These are phyloP conservation scores for Venturia effusa DNA, from an alignment of 2,329 filamentous ascomycete genomes.

Conservation along the genomic window DNA sequence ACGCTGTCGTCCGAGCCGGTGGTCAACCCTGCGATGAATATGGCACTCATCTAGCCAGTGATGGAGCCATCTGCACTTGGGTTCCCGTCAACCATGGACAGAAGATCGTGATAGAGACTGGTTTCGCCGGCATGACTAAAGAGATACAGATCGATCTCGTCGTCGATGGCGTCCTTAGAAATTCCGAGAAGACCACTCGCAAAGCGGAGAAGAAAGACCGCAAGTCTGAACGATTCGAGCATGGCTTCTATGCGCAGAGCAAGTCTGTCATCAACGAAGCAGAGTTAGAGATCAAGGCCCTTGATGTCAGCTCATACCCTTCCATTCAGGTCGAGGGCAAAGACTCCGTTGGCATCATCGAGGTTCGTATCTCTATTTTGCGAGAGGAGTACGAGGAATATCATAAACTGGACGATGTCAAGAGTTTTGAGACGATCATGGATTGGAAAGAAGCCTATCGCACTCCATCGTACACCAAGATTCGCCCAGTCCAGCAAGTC, in stretches of 20 bases:
- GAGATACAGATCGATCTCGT: slow-evolving; percentile 24
- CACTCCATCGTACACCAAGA: slow-evolving; percentile 13
- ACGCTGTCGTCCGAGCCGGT: slow-evolving; percentile 19
- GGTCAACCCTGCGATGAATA: slow-evolving; percentile 23
- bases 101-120: slow-evolving; percentile 21
- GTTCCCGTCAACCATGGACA: slow-evolving; percentile 24
- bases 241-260: background rate
- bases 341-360: slow-evolving; percentile 22
- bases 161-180: slow-evolving; percentile 27
- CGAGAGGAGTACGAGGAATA: slow-evolving; percentile 17
- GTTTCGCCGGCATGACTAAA: slow-evolving; percentile 23
- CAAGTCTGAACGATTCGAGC: slow-evolving; percentile 12
- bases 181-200: slow-evolving; percentile 11
- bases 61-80: slow-evolving; percentile 25
- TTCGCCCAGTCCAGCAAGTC: slow-evolving; percentile 19
- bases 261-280: slow-evolving; percentile 10
- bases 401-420: slow-evolving; percentile 9
- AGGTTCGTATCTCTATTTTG: slow-evolving; percentile 21
- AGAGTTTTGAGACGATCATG: slow-evolving; percentile 14
- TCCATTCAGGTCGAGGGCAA: slow-evolving; percentile 9
- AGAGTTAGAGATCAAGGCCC: slow-evolving; percentile 3
- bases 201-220: slow-evolving; percentile 10
- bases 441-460: background rate
- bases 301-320: slow-evolving; percentile 6
- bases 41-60: slow-evolving; percentile 18